A percentile compares a stretch with the other conserved stretches of the same genome.
phyloP scores from a whole-genome alignment of 2,329 filamentous ascomycete species.

The Juglanconis juglandina region DNA sequence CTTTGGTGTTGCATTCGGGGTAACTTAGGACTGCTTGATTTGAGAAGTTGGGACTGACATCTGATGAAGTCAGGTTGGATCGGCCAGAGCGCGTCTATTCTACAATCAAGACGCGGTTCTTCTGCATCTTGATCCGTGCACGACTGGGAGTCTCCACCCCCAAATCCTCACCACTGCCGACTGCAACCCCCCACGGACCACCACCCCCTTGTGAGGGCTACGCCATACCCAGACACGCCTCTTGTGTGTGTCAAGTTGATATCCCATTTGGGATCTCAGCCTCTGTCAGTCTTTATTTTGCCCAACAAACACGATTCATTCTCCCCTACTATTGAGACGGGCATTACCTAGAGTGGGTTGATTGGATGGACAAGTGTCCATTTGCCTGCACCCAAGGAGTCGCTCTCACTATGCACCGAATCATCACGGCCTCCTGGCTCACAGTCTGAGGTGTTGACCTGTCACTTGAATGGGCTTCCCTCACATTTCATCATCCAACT shows the following conservation, averaged over 20 bases:
- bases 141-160: conserved; percentile 16
- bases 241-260: neutral
- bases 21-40: neutral
- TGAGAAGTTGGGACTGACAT: conserved; percentile 9
- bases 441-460: conserved; percentile 1
- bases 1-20: neutral
- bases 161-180: conserved; percentile 7
- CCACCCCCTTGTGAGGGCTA: neutral
- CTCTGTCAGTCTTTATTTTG: conserved; percentile 1
- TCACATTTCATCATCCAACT: neutral
- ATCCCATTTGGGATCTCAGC: neutral
- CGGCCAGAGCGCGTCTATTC: conserved; percentile 17
- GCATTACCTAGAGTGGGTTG: neutral
- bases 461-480: conserved; percentile 1
- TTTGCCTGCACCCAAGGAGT: neutral
- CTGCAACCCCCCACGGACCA: neutral
- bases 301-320: neutral
- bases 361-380: neutral
- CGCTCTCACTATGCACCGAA: neutral
- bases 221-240: neutral
- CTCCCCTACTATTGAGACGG: neutral
- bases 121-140: conserved; percentile 20
- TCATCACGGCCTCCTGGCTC: neutral
- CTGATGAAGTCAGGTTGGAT: conserved; percentile 12
- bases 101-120: conserved; percentile 11